Conservation (phyloP, 257 asterid species). For the Paulownia fortunei region DNA sequence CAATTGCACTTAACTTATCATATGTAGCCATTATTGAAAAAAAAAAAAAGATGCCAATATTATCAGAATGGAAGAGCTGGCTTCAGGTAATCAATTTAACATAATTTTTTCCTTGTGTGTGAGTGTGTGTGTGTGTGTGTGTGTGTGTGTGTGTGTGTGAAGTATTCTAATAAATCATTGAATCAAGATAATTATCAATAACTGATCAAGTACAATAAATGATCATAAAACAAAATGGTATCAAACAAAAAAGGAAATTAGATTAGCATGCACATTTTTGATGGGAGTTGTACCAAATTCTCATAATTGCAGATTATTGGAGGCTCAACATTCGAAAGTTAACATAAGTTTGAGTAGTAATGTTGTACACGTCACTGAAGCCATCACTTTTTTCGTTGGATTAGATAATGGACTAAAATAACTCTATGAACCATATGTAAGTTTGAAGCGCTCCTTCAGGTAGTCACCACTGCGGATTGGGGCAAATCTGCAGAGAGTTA, state of each 20-base stretch:
- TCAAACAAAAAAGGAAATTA: too few species aligned
- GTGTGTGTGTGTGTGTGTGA: neutral
- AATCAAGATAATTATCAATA: too few species aligned
- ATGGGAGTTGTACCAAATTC: too few species aligned
- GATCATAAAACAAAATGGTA: neutral
- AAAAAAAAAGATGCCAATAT: too few species aligned
- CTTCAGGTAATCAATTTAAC: too few species aligned
- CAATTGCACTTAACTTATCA: neutral
- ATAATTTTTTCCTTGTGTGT: too few species aligned
- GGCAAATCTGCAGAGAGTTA: constrained; percentile 45
- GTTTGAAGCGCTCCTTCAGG: constrained; percentile 50
- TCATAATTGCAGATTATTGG: neutral
- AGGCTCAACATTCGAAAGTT: neutral
- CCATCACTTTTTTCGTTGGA: neutral
- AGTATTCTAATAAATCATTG: neutral
- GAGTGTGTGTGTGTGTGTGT: too few species aligned
- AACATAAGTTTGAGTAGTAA: neutral
- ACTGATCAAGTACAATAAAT: neutral
- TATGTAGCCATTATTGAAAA: neutral
- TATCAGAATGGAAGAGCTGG: too few species aligned
- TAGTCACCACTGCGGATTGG: constrained; percentile 65
- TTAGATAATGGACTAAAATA: neutral
- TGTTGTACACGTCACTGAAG: neutral
- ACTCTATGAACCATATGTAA: constrained; percentile 38
- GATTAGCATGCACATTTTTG: neutral